Conservation (phyloP, 2,329 filamentous ascomycete species). For the Fusarium sp. region DNA sequence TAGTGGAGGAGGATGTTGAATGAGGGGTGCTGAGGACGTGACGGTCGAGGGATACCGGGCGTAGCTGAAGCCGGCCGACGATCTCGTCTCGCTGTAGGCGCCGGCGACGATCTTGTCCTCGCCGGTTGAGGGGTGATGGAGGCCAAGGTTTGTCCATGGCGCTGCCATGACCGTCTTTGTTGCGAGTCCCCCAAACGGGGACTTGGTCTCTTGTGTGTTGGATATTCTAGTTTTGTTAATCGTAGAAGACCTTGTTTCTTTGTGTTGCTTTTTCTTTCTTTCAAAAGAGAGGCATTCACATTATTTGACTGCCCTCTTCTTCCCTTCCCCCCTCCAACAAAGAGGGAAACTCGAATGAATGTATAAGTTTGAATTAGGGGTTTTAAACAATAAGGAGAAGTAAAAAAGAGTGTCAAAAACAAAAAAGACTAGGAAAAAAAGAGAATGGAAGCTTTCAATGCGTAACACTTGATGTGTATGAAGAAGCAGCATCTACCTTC, state of each 20-base stretch:
- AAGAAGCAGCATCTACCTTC: background rate
- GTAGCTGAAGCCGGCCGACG: slow-evolving; percentile 36
- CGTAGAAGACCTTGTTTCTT: background rate
- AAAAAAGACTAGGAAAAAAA: background rate
- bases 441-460: background rate
- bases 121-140: slow-evolving; percentile 22
- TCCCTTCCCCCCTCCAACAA: background rate
- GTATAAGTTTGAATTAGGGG: background rate
- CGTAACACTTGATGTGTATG: background rate
- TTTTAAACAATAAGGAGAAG: background rate
- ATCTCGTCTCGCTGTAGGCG: slow-evolving; percentile 32
- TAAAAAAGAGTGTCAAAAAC: background rate
- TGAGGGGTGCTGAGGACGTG: slow-evolving; percentile 34
- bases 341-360: background rate
- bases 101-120: slow-evolving; percentile 25
- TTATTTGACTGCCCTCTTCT: background rate
- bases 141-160: slow-evolving; percentile 34
- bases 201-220: background rate
- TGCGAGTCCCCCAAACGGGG: background rate
- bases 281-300: background rate
- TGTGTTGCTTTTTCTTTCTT: background rate
- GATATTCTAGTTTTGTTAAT: background rate
- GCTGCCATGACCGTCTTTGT: slow-evolving; percentile 26
- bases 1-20: slow-evolving; percentile 26
- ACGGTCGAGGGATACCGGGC: slow-evolving; percentile 35